A percentile compares a stretch with the other conserved stretches of the same genome.
phyloP scores from a whole-genome alignment of 345 rosid genomes.

The Psidium friedrichsthalianum region DNA sequence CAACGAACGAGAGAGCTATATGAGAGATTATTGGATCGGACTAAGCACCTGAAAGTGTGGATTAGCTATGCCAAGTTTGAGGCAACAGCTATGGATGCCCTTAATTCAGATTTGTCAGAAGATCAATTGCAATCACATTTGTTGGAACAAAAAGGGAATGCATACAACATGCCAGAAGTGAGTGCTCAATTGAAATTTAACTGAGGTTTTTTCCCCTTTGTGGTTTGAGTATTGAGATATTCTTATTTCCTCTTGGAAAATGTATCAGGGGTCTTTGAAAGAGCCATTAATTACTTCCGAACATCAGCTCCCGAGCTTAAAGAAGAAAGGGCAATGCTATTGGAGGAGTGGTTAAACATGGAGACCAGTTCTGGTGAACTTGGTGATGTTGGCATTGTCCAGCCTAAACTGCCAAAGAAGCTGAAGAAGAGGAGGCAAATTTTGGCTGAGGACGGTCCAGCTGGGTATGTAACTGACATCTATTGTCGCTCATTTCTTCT shows the following conservation, averaged over 20 bases:
- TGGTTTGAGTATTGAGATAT: not conserved
- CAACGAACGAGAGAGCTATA: constrained; percentile 61
- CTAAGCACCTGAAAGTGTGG: constrained; percentile 93
- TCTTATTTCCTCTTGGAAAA: not conserved
- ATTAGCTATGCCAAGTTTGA: constrained; percentile 85
- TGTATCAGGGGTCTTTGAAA: constrained; percentile 52
- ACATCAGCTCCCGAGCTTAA: constrained; percentile 69
- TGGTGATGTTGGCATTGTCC: constrained; percentile 62
- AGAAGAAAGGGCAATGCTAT: constrained; percentile 80
- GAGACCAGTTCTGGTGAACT: constrained; percentile 57
- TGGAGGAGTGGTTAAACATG: constrained; percentile 82
- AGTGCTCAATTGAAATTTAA: constrained; percentile 6
- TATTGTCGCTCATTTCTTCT: not conserved
- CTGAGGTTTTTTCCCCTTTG: not conserved
- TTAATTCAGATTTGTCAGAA: constrained; percentile 14
- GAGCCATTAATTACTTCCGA: constrained; percentile 60
- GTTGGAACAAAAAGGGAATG: constrained; percentile 31
- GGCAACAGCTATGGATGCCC: constrained; percentile 38
- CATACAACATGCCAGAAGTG: constrained; percentile 63
- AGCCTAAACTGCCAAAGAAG: constrained; percentile 72
- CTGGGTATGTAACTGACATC: constrained; percentile 41
- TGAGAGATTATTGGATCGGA: constrained; percentile 68
- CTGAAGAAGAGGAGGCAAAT: constrained; percentile 68
- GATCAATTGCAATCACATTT: constrained; percentile 10
- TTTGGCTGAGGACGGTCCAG: constrained; percentile 47